Percentiles rank a stretch among this genome's conserved stretches.
Evolutionary conservation across 2,329 filamentous ascomycete species (phyloP).

Genomic region (Hymenoscyphus salicellus): DNA sequence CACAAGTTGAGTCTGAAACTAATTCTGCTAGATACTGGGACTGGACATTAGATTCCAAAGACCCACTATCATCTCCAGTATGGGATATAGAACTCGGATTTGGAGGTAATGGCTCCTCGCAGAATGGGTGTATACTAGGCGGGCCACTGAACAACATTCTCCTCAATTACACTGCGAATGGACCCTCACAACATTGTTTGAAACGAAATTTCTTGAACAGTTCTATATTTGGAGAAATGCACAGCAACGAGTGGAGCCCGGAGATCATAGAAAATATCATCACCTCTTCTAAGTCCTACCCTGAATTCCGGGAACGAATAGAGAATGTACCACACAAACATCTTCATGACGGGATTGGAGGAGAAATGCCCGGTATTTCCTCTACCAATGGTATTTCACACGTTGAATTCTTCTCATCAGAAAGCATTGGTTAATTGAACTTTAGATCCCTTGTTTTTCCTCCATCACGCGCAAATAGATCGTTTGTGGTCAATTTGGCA

Average conservation of each 20-base stretch:
- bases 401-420: no score
- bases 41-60: slow-evolving; percentile 5
- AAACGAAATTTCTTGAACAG: not conserved
- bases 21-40: slow-evolving; percentile 8
- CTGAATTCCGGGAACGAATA: not conserved
- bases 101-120: not conserved
- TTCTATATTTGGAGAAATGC: not conserved
- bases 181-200: not conserved
- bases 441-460: not conserved
- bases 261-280: not conserved
- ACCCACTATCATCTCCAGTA: slow-evolving; percentile 1
- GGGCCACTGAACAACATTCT: not conserved
- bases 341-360: not conserved
- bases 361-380: not conserved
- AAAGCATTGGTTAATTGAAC: not conserved
- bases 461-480: not conserved
- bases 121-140: not conserved
- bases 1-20: no score
- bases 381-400: not conserved
- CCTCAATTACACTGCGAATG: not conserved
- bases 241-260: not conserved
- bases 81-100: not conserved
- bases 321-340: not conserved
- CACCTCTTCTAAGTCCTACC: not conserved
- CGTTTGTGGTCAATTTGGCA: not conserved